A percentile compares a stretch with the other conserved stretches of the same genome.
Conservation (phyloP, 2,329 filamentous ascomycete genomes). For the Beauveria sp. region DNA sequence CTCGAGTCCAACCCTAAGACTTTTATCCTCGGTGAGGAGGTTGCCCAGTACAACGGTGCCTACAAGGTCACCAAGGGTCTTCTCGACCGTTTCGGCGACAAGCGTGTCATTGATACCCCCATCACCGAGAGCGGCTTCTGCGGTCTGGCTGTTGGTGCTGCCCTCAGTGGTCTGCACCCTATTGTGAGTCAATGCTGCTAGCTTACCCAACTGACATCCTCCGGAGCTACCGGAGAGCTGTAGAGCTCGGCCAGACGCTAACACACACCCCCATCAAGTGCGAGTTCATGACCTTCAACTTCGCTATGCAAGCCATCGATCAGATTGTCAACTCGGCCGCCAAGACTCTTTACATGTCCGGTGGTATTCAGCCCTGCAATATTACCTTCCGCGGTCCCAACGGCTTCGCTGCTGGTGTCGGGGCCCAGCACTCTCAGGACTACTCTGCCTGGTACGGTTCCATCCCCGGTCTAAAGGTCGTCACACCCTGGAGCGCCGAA, state of each 20-base stretch:
- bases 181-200: constrained; percentile 56
- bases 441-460: constrained; percentile 98
- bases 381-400: constrained; percentile 99
- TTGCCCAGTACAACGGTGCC: constrained; percentile 98
- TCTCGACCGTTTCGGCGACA: constrained; percentile 92
- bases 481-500: constrained; percentile 91
- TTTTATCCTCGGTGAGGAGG: constrained; percentile 94
- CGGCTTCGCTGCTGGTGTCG: constrained; percentile 93
- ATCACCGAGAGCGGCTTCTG: constrained; percentile 96
- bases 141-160: constrained; percentile 89
- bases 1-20: constrained; percentile 91
- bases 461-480: constrained; percentile 95
- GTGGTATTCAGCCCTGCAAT: constrained; percentile 98
- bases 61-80: constrained; percentile 99
- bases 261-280: constrained; percentile 44
- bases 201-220: not conserved
- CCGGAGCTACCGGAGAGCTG: not conserved
- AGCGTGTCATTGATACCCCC: constrained; percentile 94
- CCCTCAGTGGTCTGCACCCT: constrained; percentile 87
- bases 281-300: constrained; percentile 99
- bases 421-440: constrained; percentile 96
- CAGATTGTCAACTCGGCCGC: constrained; percentile 98
- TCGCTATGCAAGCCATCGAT: constrained; percentile 99
- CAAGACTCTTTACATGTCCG: constrained; percentile 99
- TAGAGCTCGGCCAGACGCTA: not conserved